Conservation (phyloP, 148 eudicot genomes). For the Spergularia marina region DNA sequence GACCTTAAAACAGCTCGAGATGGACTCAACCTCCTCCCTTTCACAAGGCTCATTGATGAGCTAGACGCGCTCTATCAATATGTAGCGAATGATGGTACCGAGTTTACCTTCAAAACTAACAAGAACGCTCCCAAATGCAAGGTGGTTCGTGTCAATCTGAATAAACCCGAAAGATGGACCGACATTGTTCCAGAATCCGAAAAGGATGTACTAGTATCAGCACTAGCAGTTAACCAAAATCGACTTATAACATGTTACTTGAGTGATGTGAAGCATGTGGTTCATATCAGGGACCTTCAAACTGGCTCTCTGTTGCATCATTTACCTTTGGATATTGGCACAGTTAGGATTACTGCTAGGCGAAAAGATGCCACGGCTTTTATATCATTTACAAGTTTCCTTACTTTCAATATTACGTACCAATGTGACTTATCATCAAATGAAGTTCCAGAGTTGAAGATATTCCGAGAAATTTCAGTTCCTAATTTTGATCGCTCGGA, state of each 20-base stretch:
- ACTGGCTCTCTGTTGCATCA: conserved; percentile 53
- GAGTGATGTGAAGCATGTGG: conserved; percentile 76
- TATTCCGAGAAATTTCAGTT: conserved; percentile 70
- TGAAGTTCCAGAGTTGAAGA: conserved; percentile 57
- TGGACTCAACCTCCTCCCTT: conserved; percentile 50
- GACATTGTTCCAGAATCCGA: conserved; percentile 63
- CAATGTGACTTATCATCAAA: conserved; percentile 49
- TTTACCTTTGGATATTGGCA: conserved; percentile 77
- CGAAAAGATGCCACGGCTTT: conserved; percentile 56
- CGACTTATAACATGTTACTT: conserved; percentile 66
- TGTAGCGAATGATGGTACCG: conserved; percentile 66
- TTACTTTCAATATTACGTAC: conserved; percentile 71
- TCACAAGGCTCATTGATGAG: conserved; percentile 63
- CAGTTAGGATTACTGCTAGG: conserved; percentile 60
- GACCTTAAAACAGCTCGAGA: conserved; percentile 44
- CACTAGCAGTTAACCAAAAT: conserved; percentile 50
- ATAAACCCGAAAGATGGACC: conserved; percentile 54
- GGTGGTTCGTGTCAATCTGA: conserved; percentile 64
- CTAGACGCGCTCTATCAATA: conserved; percentile 62
- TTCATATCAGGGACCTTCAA: conserved; percentile 70
- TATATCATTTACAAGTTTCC: conserved; percentile 72
- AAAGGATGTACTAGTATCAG: conserved; percentile 73
- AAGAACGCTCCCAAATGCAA: conserved; percentile 83
- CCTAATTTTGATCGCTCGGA: conserved; percentile 75
- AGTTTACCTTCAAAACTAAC: conserved; percentile 78